phyloP scores from a whole-genome alignment of 2,329 filamentous ascomycete species.

The Epichloe gansuensis region DNA sequence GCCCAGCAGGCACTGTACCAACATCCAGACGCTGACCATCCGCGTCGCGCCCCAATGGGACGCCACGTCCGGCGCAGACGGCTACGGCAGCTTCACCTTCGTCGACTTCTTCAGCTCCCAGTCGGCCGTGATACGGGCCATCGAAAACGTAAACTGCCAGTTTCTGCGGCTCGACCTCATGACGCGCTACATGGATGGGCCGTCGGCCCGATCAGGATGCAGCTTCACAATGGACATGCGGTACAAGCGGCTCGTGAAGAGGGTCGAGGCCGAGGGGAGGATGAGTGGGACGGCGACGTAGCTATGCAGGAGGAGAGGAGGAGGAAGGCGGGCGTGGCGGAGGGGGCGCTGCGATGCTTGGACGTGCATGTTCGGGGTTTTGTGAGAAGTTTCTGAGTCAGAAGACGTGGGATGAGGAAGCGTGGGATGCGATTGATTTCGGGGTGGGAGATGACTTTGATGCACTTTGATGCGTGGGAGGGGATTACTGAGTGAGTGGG shows the following conservation, averaged over 20 bases:
- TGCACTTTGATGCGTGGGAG: background rate
- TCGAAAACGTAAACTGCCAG: conserved; percentile 23
- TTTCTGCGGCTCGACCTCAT: conserved; percentile 24
- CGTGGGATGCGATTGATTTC: background rate
- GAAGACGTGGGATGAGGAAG: background rate
- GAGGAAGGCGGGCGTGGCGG: background rate
- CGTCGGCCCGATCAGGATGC: background rate
- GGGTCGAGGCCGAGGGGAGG: background rate
- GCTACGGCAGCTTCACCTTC: conserved; percentile 19
- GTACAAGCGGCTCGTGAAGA: background rate
- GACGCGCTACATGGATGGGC: conserved; percentile 7
- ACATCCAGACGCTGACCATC: conserved; percentile 31
- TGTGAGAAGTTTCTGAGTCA: conserved; percentile 2
- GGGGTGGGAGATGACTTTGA: background rate
- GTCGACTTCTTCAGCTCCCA: conserved; percentile 22
- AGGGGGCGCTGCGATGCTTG: conserved; percentile 2
- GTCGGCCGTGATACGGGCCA: conserved; percentile 18
- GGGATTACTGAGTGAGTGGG: background rate
- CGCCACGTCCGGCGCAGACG: background rate
- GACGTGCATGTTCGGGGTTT: conserved; percentile 3
- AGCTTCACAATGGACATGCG: conserved; percentile 10
- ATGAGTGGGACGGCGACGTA: conserved; percentile 12
- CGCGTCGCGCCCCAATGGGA: conserved; percentile 22
- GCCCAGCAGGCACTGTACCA: conserved; percentile 7
- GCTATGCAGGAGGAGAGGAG: conserved; percentile 7